A percentile compares a stretch with the other conserved stretches of the same genome.
Conservation (phyloP, 768 basidiomycete species). For the Russula earlei region DNA sequence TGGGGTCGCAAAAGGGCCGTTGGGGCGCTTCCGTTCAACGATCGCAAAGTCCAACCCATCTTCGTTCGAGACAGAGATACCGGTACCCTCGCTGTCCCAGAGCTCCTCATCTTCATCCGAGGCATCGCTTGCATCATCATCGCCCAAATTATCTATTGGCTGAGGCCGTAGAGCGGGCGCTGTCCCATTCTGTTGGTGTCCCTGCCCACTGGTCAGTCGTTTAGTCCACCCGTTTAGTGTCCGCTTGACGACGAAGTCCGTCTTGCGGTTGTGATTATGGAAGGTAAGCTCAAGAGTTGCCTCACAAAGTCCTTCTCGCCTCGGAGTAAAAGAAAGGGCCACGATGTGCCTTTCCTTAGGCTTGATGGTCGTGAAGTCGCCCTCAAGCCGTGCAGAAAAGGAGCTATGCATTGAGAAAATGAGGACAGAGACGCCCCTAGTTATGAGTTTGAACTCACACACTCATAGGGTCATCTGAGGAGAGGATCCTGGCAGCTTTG, state of each 20-base stretch:
- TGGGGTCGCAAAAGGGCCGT: constrained; percentile 9
- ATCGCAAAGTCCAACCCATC: constrained; percentile 44
- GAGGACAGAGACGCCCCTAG: neutral
- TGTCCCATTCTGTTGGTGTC: neutral
- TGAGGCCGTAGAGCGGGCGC: neutral
- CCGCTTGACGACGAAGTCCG: constrained; percentile 5
- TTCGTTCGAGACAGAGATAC: constrained; percentile 25
- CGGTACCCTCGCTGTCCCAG: constrained; percentile 42
- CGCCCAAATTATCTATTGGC: neutral
- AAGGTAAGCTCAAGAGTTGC: constrained; percentile 7
- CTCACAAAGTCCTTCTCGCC: constrained; percentile 1
- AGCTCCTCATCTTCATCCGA: neutral
- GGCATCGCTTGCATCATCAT: neutral
- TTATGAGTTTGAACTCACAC: neutral
- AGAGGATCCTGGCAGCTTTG: neutral
- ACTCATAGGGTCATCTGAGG: neutral
- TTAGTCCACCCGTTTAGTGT: neutral
- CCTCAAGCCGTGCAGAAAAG: constrained; percentile 5
- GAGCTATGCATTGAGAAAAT: neutral
- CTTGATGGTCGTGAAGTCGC: neutral
- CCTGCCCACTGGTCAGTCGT: neutral
- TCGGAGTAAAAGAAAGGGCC: neutral
- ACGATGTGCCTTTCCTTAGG: neutral
- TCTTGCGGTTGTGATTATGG: neutral
- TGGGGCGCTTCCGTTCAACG: constrained; percentile 31